These are phyloP conservation scores for Coffea humblotiana DNA, from an alignment of 305 asterid genomes.

Conservation along the genomic window DNA sequence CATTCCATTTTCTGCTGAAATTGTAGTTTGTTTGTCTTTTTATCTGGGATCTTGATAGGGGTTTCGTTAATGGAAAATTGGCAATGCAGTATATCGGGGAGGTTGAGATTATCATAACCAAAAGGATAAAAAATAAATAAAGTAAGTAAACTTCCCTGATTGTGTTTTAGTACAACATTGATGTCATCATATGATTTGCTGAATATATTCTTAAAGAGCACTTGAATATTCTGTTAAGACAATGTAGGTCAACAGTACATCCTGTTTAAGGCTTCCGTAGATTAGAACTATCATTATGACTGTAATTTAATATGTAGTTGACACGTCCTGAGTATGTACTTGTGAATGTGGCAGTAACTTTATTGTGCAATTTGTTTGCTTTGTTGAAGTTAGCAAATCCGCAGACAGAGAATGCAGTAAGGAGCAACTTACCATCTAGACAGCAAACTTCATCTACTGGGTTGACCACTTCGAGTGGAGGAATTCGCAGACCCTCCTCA, in stretches of 20 bases:
- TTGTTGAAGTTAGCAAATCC: conserved; percentile 70
- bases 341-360: conserved; percentile 8
- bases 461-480: conserved; percentile 64
- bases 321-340: conserved; percentile 3
- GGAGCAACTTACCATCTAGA: conserved; percentile 66
- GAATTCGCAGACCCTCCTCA: conserved; percentile 86
- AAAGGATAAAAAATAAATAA: not conserved
- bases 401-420: conserved; percentile 60
- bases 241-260: not conserved
- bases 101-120: not conserved
- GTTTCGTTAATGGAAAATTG: not conserved
- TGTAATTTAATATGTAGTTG: not conserved
- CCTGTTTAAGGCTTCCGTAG: not conserved
- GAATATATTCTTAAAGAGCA: not conserved
- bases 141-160: not conserved
- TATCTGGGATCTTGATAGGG: not conserved
- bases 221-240: not conserved
- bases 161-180: not conserved
- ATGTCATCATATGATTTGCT: not conserved
- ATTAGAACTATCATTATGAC: not conserved
- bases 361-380: conserved; percentile 28
- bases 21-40: not conserved
- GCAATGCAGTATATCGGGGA: not conserved
- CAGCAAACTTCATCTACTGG: conserved; percentile 58
- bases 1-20: not conserved